phyloP scores from a whole-genome alignment of 2,329 filamentous ascomycete species.

The Diaporthe sp. region DNA sequence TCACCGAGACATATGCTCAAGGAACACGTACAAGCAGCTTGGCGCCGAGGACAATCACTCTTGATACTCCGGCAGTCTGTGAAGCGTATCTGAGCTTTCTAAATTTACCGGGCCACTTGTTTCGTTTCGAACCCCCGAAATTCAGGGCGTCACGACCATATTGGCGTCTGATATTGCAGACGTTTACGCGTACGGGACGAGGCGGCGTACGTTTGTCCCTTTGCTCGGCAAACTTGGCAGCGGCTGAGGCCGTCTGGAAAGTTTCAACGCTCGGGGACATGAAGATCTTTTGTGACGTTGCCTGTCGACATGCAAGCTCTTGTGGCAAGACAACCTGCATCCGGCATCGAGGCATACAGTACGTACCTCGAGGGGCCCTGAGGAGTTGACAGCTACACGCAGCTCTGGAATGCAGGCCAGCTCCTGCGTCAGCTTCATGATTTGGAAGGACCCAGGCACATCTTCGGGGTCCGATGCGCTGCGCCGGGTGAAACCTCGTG shows the following conservation, averaged over 20 bases:
- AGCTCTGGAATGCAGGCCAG: conserved; percentile 11
- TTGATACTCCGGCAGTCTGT: conserved; percentile 32
- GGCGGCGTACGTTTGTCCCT: conserved; percentile 22
- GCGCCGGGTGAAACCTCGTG: conserved; percentile 28
- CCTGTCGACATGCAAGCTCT: conserved; percentile 8
- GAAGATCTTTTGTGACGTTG: conserved; percentile 25
- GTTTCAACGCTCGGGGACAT: conserved; percentile 26
- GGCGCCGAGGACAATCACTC: conserved; percentile 33
- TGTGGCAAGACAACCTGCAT: conserved; percentile 6
- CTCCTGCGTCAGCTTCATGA: conserved; percentile 28
- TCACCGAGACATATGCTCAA: conserved; percentile 26
- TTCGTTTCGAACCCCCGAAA: conserved; percentile 33
- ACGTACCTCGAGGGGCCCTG: not conserved
- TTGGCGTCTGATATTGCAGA: conserved; percentile 24
- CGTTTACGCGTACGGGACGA: conserved; percentile 19
- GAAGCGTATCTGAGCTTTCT: conserved; percentile 23
- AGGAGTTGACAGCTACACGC: not conserved
- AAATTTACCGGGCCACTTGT: conserved; percentile 29
- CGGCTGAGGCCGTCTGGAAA: conserved; percentile 35
- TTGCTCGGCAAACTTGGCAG: conserved; percentile 28
- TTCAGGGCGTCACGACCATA: not conserved
- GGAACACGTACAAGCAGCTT: conserved; percentile 20
- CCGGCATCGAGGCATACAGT: not conserved
- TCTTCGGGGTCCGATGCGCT: conserved; percentile 35
- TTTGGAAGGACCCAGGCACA: conserved; percentile 2